Base-by-base conservation (phyloP, 1,139 yeast species). In the Kluyveromyces marxianus region DNA sequence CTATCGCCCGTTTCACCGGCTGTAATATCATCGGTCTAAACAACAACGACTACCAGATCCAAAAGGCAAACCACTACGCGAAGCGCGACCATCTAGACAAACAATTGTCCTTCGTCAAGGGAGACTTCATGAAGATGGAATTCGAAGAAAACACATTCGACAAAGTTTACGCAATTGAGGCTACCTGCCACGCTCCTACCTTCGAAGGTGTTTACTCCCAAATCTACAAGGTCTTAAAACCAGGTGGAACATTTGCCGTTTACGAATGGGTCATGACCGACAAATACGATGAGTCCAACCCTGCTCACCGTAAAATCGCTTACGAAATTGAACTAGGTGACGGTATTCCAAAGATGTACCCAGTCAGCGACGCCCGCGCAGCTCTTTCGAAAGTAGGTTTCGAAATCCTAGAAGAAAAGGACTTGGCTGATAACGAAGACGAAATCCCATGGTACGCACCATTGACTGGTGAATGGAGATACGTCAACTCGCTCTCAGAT, bases 211-310 rank as follows among this genome's bases (percentile, higher is more conserved):
- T 94, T 48, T 92, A 92, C 69, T 75, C 87, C 48, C 96, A 92
- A 73, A 92, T 94, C 64, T 92, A 80, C 78, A 87, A 89, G 66
- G 97, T 88, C 31, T 77, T 92, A 69, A 92, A 92, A 72, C 98
- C 97, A 56, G 97, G 98, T 65, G 98, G 98, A 66, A 79, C 76
- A 44, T 92, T 92, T 58, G 98, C 97, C 66, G 97, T 92, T 48
- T 92, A 92, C 73, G 98, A 92, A 72, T 92, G 98, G 98, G 97
- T 92, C 54, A 83, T 92, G 95, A 92, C 97, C 54, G 96, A 90
- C 60, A 76, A 72, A 46, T 94, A 88, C 68, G 98, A 92, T 66
- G 96, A 85, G 70, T 69, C 69, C 52, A 88, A 89, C 69, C 78
- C 81, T 57, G 92, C 82, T 67, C 98, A 92, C 72, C 87, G 97